Conservation (phyloP, 768 basidiomycete species). For the Pleurotus sapidus region DNA sequence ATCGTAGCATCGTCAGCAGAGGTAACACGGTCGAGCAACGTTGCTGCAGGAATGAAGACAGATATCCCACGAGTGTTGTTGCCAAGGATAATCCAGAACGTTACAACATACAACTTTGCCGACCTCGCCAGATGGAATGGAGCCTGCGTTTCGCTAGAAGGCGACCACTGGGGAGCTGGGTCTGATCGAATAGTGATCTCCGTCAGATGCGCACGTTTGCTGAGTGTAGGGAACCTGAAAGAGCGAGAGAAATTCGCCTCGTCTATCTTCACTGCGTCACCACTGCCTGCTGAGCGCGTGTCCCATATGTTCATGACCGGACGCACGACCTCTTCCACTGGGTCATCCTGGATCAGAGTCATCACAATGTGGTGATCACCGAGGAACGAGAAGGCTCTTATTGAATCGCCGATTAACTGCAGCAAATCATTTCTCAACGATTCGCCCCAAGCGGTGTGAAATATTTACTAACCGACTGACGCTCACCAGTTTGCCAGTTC, state of each 20-base stretch:
- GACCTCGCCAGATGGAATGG: constrained; percentile 44
- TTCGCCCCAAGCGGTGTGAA: neutral
- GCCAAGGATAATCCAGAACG: constrained; percentile 33
- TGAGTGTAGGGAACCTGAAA: constrained; percentile 40
- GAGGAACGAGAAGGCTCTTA: constrained; percentile 41
- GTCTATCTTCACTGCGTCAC: constrained; percentile 23
- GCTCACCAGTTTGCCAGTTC: constrained; percentile 62
- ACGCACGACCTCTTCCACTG: constrained; percentile 29
- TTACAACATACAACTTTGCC: constrained; percentile 45
- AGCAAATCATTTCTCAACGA: no score
- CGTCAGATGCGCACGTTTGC: constrained; percentile 20
- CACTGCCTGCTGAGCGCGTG: constrained; percentile 6
- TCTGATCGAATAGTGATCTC: constrained; percentile 49
- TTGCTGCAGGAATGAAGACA: constrained; percentile 40
- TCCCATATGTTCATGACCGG: constrained; percentile 4
- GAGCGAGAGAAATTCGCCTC: constrained; percentile 30
- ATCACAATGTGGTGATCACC: constrained; percentile 37
- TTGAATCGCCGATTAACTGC: constrained; percentile 23
- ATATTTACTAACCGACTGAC: constrained; percentile 42
- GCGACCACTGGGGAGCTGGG: constrained; percentile 46
- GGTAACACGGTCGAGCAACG: constrained; percentile 24
- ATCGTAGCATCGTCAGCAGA: constrained; percentile 15
- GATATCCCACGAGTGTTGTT: constrained; percentile 26
- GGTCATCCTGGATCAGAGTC: constrained; percentile 21
- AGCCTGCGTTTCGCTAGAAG: constrained; percentile 26